phyloP scores from a whole-genome alignment of 257 asterid genomes.

The Dorcoceras hygrometricum region DNA sequence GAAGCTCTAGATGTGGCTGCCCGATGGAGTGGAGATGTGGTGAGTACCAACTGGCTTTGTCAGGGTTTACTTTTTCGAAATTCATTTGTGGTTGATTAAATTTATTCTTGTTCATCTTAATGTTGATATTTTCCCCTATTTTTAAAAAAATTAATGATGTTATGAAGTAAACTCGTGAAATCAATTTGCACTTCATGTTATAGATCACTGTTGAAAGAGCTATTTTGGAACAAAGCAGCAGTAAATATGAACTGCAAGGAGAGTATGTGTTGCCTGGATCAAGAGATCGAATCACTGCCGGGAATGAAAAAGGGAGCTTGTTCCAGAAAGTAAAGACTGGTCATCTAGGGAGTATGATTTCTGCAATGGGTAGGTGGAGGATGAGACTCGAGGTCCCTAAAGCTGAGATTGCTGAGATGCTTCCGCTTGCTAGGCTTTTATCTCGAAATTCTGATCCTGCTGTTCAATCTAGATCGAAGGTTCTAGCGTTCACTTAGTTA shows the following conservation, averaged over 20 bases:
- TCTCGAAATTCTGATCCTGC: conserved; percentile 99
- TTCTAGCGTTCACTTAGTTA: conserved; percentile 30
- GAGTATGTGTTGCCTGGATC: conserved; percentile 99
- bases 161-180: not conserved
- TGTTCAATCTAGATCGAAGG: conserved; percentile 96
- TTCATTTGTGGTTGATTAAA: not conserved
- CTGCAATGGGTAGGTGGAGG: conserved; percentile 99
- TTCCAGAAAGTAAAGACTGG: conserved; percentile 92
- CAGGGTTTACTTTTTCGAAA: conserved; percentile 7
- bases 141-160: not conserved
- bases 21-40: conserved; percentile 99
- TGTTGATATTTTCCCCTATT: not conserved
- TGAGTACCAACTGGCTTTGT: conserved; percentile 40
- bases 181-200: conserved; percentile 28
- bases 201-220: conserved; percentile 94
- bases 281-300: conserved; percentile 78
- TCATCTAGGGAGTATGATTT: conserved; percentile 87
- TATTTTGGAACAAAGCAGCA: conserved; percentile 85
- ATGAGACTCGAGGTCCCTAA: conserved; percentile 97
- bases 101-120: not conserved
- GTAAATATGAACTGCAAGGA: conserved; percentile 97
- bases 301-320: conserved; percentile 83
- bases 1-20: conserved; percentile 99
- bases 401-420: conserved; percentile 99
- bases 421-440: conserved; percentile 97